A percentile compares a stretch with the other conserved stretches of the same genome.
Conservation (phyloP, 2,329 filamentous ascomycete genomes). For the Aureobasidium sp. region DNA sequence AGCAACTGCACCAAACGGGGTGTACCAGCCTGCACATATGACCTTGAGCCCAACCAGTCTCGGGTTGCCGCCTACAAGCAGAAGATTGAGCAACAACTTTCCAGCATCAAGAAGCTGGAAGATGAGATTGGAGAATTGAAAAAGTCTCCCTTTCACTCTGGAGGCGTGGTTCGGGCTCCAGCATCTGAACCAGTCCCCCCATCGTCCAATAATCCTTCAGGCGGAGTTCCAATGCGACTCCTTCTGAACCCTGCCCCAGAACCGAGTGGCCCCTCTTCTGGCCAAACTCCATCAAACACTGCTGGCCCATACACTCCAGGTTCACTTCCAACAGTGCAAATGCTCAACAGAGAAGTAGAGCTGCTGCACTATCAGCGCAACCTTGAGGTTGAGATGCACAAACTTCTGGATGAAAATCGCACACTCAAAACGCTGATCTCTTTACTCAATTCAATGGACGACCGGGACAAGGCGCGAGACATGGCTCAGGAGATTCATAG, state of each 20-base stretch:
- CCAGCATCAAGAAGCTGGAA: not conserved
- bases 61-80: slow-evolving; percentile 6
- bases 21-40: not conserved
- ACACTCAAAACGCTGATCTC: not conserved
- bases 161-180: too few relatives aligned
- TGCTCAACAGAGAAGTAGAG: not conserved
- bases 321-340: not conserved
- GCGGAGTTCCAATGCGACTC: slow-evolving; percentile 1
- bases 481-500: not conserved
- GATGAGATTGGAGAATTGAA: not conserved
- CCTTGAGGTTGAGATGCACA: not conserved
- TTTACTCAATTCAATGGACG: not conserved
- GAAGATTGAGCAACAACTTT: slow-evolving; percentile 9
- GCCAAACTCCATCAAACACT: not conserved
- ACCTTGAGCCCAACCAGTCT: slow-evolving; percentile 10
- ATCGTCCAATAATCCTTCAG: not conserved
- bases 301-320: not conserved
- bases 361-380: not conserved
- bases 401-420: not conserved
- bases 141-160: not conserved
- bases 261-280: not conserved
- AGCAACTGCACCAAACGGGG: not conserved
- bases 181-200: not conserved
- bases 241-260: not conserved
- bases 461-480: not conserved